These are phyloP conservation scores for Kurtzmaniella quercitrusa DNA, from an alignment of 1,139 yeast genomes.

Conservation along the genomic window DNA sequence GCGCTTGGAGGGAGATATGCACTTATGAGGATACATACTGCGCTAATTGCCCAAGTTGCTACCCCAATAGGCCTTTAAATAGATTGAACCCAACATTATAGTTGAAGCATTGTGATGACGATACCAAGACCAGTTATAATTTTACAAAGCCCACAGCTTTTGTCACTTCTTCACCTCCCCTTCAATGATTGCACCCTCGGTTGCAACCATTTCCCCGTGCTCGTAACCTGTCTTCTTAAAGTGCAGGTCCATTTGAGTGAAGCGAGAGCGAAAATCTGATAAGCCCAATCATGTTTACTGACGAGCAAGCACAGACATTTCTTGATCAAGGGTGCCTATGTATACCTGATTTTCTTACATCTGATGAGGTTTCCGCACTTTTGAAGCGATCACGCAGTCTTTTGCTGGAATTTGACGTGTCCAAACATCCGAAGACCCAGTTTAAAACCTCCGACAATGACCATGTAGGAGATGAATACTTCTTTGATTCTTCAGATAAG, in stretches of 20 bases:
- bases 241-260: too few species aligned
- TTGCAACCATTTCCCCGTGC: not conserved
- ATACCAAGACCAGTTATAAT: too few species aligned
- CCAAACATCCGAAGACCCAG: conserved; percentile 65
- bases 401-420: conserved; percentile 47
- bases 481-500: conserved; percentile 66
- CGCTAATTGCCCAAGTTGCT: not conserved
- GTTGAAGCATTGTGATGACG: too few species aligned
- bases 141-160: too few species aligned
- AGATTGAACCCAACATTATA: too few species aligned
- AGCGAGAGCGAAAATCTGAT: too few species aligned
- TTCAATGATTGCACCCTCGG: not conserved
- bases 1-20: conserved; percentile 1
- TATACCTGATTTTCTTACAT: conserved; percentile 50
- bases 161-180: not conserved
- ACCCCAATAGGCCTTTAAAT: too few species aligned
- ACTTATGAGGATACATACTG: conserved; percentile 3
- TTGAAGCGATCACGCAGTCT: conserved; percentile 42
- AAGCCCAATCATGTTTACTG: conserved; percentile 14
- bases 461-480: conserved; percentile 74
- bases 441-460: conserved; percentile 64
- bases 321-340: conserved; percentile 60
- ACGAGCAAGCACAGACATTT: conserved; percentile 44
- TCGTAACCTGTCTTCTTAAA: not conserved
- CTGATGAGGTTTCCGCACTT: conserved; percentile 35